phyloP scores from a whole-genome alignment of 192 early-diverging fungal genomes.

The Coemansia sp. region DNA sequence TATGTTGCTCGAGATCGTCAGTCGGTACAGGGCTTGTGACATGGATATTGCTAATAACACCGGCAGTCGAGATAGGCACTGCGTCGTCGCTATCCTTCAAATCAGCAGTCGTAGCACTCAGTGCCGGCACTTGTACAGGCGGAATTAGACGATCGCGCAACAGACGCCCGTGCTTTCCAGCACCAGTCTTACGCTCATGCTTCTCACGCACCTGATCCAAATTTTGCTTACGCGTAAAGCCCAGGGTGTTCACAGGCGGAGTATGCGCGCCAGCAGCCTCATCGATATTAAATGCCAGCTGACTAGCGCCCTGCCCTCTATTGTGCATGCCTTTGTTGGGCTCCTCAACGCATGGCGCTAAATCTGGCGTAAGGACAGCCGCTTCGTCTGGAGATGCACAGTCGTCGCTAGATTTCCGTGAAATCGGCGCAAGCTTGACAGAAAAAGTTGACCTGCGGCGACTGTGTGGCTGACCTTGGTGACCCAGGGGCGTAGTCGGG shows the following conservation, averaged over 20 bases:
- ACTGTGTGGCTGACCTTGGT: constrained; percentile 48
- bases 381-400: constrained; percentile 10
- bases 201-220: constrained; percentile 41
- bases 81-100: background rate
- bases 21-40: constrained; percentile 3
- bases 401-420: constrained; percentile 25
- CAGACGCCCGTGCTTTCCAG: constrained; percentile 41
- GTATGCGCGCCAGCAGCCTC: constrained; percentile 44
- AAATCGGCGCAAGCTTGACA: constrained; percentile 47
- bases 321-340: background rate
- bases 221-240: constrained; percentile 51
- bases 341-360: constrained; percentile 22
- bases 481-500: constrained; percentile 48
- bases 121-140: background rate
- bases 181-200: constrained; percentile 34
- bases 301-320: constrained; percentile 33
- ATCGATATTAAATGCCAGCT: constrained; percentile 44
- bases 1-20: background rate
- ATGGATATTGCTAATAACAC: background rate
- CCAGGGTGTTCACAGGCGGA: constrained; percentile 44
- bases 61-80: background rate
- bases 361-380: constrained; percentile 1
- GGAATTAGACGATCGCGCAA: constrained; percentile 17
- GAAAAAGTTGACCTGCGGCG: constrained; percentile 50
- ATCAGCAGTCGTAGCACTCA: constrained; percentile 4